These are phyloP conservation scores for Cercospora zeae-maydis DNA, from an alignment of 2,329 filamentous ascomycete species.

Conservation along the genomic window DNA sequence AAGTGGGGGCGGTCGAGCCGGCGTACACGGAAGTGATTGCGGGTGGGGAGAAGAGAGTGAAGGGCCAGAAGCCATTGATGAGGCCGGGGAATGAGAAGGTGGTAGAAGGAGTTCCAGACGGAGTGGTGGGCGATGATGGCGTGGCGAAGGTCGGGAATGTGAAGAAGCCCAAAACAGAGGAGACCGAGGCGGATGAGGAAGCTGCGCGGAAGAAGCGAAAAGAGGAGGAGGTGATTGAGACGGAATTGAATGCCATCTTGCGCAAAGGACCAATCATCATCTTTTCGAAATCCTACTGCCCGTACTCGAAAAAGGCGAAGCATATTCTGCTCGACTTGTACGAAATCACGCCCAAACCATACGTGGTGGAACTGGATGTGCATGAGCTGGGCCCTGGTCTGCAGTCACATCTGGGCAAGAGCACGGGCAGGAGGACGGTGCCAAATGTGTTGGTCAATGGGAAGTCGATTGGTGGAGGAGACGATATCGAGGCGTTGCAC, in stretches of 20 bases:
- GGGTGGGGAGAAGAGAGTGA: slow-evolving; percentile 51
- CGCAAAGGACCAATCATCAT: slow-evolving; percentile 87
- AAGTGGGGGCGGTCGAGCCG: background rate
- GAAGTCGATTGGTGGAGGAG: slow-evolving; percentile 82
- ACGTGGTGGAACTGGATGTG: slow-evolving; percentile 84
- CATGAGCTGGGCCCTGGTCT: slow-evolving; percentile 68
- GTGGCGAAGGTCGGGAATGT: slow-evolving; percentile 47
- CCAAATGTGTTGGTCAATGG: slow-evolving; percentile 89
- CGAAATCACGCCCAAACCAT: slow-evolving; percentile 73
- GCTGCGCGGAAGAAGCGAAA: slow-evolving; percentile 46
- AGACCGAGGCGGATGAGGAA: slow-evolving; percentile 32
- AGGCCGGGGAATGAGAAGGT: slow-evolving; percentile 34
- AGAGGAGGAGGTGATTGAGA: slow-evolving; percentile 62
- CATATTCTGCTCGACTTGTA: slow-evolving; percentile 79
- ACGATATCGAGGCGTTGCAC: slow-evolving; percentile 71
- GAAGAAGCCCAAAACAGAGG: slow-evolving; percentile 27
- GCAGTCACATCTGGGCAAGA: slow-evolving; percentile 67
- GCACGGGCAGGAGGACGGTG: slow-evolving; percentile 79
- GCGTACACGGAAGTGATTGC: slow-evolving; percentile 51
- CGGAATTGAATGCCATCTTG: slow-evolving; percentile 72
- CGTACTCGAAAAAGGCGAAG: slow-evolving; percentile 80
- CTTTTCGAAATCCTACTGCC: slow-evolving; percentile 94
- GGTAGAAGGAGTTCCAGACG: slow-evolving; percentile 32
- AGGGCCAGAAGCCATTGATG: slow-evolving; percentile 52
- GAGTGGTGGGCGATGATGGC: slow-evolving; percentile 39